phyloP scores from a whole-genome alignment of 2,329 filamentous ascomycete genomes.

The Rhynchosporium agropyri region DNA sequence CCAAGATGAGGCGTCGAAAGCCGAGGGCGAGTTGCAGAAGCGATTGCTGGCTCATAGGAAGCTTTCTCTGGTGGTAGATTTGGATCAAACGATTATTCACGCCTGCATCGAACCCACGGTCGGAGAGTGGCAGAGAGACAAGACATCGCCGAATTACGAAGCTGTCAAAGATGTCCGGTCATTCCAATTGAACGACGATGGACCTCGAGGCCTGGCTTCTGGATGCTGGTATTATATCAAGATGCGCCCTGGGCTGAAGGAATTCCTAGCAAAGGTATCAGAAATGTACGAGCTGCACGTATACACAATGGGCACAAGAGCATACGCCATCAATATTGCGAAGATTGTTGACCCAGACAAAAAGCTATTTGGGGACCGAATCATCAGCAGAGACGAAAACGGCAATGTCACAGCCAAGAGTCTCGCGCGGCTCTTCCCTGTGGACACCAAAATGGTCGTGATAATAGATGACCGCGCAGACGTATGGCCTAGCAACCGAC shows the following conservation, averaged over 20 bases:
- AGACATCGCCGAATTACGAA: constrained; percentile 84
- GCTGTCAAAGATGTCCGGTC: constrained; percentile 85
- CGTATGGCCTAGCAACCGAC: constrained; percentile 88
- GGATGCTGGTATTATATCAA: constrained; percentile 99
- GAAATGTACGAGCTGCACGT: constrained; percentile 92
- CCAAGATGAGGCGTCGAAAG: constrained; percentile 73
- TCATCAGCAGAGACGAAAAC: constrained; percentile 96
- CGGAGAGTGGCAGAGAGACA: constrained; percentile 91
- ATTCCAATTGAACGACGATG: constrained; percentile 89
- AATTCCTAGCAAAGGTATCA: constrained; percentile 78
- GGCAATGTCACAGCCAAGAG: constrained; percentile 91
- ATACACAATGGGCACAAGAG: constrained; percentile 97
- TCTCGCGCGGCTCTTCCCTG: constrained; percentile 86
- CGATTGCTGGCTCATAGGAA: constrained; percentile 80
- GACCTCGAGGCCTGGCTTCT: constrained; percentile 65
- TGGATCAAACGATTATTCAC: constrained; percentile 98
- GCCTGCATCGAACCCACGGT: constrained; percentile 96
- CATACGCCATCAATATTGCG: constrained; percentile 92
- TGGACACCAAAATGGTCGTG: constrained; percentile 98
- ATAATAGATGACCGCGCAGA: constrained; percentile 98
- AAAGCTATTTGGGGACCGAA: constrained; percentile 88
- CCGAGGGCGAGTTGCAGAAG: constrained; percentile 84
- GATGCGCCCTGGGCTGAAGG: constrained; percentile 80
- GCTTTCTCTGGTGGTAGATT: constrained; percentile 90
- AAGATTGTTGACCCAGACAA: constrained; percentile 89